Evolutionary conservation across 129 eudicot genomes (phyloP).

Genomic region (Artemisia annua): DNA sequence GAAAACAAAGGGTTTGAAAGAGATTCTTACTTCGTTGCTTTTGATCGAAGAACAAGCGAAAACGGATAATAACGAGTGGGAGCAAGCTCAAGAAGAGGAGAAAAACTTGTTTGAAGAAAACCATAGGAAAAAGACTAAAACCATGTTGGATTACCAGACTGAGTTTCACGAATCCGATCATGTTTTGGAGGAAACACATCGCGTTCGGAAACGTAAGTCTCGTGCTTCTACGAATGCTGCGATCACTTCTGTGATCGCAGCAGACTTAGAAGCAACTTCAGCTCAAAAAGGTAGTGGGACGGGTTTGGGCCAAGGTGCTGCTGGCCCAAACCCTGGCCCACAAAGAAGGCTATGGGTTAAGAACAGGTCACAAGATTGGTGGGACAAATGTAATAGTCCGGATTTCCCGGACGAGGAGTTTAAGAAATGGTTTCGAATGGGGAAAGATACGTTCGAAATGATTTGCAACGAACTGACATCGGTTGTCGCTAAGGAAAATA

Average conservation of each 20-base stretch:
- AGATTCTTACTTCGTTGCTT: conserved; percentile 63
- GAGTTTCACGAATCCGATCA: conserved; percentile 35
- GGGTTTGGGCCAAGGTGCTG: too few species aligned
- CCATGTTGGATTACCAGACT: conserved; percentile 57
- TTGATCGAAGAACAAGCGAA: conserved; percentile 85
- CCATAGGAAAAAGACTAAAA: conserved; percentile 43
- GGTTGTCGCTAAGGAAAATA: conserved; percentile 85
- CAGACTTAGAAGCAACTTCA: conserved; percentile 18
- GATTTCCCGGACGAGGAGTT: conserved; percentile 90
- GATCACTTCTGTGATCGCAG: conserved; percentile 33
- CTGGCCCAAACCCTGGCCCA: conserved; percentile 41
- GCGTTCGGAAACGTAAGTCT: conserved; percentile 55
- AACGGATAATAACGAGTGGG: conserved; percentile 48
- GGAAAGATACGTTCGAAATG: conserved; percentile 84
- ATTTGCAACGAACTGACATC: conserved; percentile 80
- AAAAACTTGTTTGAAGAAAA: conserved; percentile 43
- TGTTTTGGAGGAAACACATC: conserved; percentile 41
- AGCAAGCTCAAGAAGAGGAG: conserved; percentile 43
- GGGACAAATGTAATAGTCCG: conserved; percentile 92
- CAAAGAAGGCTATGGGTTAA: conserved; percentile 90
- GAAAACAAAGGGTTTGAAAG: conserved; percentile 63
- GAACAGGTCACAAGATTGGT: conserved; percentile 84
- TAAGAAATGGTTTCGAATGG: conserved; percentile 82
- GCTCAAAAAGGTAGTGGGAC: conserved; percentile 4
- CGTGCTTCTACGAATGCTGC: conserved; percentile 36